These are phyloP conservation scores for Prunus yedoensis DNA, from an alignment of 331 rosid genomes.

Conservation along the genomic window DNA sequence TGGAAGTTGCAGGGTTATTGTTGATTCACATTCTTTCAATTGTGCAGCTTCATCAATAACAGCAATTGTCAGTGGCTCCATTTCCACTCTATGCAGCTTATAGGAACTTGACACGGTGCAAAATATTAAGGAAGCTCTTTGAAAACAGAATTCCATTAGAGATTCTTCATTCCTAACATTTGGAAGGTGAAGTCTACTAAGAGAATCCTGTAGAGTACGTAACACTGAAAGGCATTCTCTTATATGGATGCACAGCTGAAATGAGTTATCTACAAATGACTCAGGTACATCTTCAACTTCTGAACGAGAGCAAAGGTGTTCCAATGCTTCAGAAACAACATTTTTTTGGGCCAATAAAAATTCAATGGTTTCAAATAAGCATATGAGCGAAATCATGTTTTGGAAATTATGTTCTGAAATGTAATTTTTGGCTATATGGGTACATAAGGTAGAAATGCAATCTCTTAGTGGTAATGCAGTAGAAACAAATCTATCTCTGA, in stretches of 20 bases:
- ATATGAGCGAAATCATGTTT: constrained; percentile 28
- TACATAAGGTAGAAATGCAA: constrained; percentile 42
- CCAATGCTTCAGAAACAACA: constrained; percentile 37
- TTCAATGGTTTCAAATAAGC: constrained; percentile 38
- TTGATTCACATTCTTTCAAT: constrained; percentile 65
- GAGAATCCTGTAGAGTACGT: constrained; percentile 39
- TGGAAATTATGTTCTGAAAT: constrained; percentile 28
- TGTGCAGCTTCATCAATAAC: constrained; percentile 78
- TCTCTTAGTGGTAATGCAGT: constrained; percentile 31
- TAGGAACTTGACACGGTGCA: constrained; percentile 68
- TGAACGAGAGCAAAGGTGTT: constrained; percentile 37
- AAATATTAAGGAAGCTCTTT: constrained; percentile 58
- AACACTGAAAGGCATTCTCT: constrained; percentile 42
- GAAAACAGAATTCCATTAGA: constrained; percentile 52
- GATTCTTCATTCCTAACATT: not conserved
- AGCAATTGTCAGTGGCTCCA: constrained; percentile 41
- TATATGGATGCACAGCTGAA: constrained; percentile 30
- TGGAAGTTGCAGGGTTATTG: constrained; percentile 54
- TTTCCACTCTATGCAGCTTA: constrained; percentile 41
- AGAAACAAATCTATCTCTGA: constrained; percentile 41
- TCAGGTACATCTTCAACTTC: constrained; percentile 11
- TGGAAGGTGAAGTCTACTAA: constrained; percentile 43
- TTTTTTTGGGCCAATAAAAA: constrained; percentile 29
- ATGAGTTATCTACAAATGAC: constrained; percentile 2
- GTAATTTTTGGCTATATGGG: constrained; percentile 50